Evolutionary conservation across 352 stramenopile genomes (phyloP), one percentile per base, ranked within the genome.

Genomic region (Globisporangium paddicum): DNA sequence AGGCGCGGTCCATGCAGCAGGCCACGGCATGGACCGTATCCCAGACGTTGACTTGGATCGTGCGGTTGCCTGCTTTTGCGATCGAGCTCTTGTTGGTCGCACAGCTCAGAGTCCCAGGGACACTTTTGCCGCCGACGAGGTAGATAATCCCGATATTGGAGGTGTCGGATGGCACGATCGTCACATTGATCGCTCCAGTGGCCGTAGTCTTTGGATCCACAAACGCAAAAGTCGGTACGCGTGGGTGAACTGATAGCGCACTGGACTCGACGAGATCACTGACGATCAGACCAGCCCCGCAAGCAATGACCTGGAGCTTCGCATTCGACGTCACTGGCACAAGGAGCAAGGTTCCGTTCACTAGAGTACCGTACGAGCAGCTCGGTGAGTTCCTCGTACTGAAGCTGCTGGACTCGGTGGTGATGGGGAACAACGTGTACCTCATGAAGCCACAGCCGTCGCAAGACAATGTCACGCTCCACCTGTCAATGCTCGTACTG

Each of bases 141-240:
- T 77, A 86, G 13, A 52, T 62, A 21, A 82, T 53, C 5, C 67
- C 68, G 0, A 80, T 25, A 21, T 35, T 53, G 4, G 25, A 28
- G 9, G 26, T 30, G 6, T 45, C 51, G 0, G 66, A 58, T 32
- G 67, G 60, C 5, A 62, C 51, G 42, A 88, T 77, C 3, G 60
- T 77, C 14, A 88, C 62, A n/a, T 75, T 42, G n/a, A 83, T 75
- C 21, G 58, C 45, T n/a, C 78, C 74, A 0, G 72, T 73, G 40
- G 77, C 68, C 0, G 78, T 86, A 2, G 75, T 86, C 5, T 60
- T 37, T 21, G 67, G 69, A 18, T 61, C 52, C 0, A 44, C 40
- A 37, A 69, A 79, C 14, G 32, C 49, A 46, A 88, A 85, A 5
- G 61, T 72, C 1, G 75, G 78, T 0, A 14, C 21, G 16, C 75